These are phyloP conservation scores for Stachybotrys echinatus DNA, from an alignment of 2,329 filamentous ascomycete genomes.

Conservation along the genomic window DNA sequence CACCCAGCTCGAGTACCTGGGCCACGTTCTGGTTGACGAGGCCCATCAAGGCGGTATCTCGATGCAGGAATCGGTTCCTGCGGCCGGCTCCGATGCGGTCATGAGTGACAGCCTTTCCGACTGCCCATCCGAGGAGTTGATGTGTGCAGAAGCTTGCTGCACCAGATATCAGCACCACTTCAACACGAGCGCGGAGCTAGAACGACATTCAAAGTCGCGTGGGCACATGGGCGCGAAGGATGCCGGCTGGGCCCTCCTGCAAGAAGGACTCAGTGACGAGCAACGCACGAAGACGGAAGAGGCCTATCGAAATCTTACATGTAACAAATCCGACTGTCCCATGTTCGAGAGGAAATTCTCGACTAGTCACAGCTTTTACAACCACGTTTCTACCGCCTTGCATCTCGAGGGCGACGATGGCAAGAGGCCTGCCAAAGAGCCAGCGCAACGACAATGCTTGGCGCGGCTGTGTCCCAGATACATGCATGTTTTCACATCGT, in stretches of 20 bases:
- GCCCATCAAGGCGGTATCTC: background rate
- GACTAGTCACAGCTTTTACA: background rate
- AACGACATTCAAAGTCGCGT: slow-evolving; percentile 7
- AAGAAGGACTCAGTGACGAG: background rate
- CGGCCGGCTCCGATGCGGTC: background rate
- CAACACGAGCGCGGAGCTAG: slow-evolving; percentile 1
- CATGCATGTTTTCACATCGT: background rate
- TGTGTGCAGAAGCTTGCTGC: slow-evolving; percentile 4
- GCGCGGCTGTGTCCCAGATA: background rate
- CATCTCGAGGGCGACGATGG: slow-evolving; percentile 1
- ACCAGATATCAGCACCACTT: slow-evolving; percentile 11
- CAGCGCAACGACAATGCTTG: background rate
- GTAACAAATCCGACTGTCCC: slow-evolving; percentile 8
- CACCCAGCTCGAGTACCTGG: background rate
- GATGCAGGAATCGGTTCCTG: background rate
- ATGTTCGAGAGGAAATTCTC: slow-evolving; percentile 7
- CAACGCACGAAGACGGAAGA: slow-evolving; percentile 4
- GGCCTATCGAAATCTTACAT: slow-evolving; percentile 9
- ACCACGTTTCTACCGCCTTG: background rate
- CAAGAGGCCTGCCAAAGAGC: background rate
- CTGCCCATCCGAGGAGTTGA: background rate
- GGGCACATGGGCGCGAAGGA: slow-evolving; percentile 8
- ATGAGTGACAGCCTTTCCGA: background rate
- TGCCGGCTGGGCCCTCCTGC: slow-evolving; percentile 4
- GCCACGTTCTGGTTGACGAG: background rate